These are phyloP conservation scores for Scopulariopsis brevicaulis DNA, from an alignment of 2,329 filamentous ascomycete genomes.

Conservation along the genomic window DNA sequence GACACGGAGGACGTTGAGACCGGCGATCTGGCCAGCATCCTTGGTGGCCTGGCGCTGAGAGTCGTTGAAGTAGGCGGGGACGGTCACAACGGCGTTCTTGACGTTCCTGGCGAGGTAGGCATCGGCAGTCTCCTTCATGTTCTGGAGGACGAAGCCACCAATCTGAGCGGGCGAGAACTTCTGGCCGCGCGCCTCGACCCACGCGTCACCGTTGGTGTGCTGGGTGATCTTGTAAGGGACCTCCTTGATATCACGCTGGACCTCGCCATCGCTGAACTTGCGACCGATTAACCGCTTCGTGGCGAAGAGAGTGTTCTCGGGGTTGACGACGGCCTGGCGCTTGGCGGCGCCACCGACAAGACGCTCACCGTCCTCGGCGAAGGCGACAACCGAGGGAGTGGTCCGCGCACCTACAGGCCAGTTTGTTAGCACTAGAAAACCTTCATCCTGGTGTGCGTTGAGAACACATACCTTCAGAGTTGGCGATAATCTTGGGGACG, in stretches of 20 bases:
- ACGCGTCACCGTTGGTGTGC: slow-evolving; percentile 92
- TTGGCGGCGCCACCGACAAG: slow-evolving; percentile 95
- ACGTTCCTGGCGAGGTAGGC: slow-evolving; percentile 79
- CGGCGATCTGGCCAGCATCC: slow-evolving; percentile 92
- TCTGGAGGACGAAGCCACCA: slow-evolving; percentile 89
- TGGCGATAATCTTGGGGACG: slow-evolving; percentile 90
- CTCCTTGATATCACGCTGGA: slow-evolving; percentile 94
- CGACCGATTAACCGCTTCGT: slow-evolving; percentile 98
- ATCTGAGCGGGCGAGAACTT: slow-evolving; percentile 98
- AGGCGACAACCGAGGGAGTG: slow-evolving; percentile 90
- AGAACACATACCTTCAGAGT: slow-evolving; percentile 62
- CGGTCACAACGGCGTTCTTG: slow-evolving; percentile 95
- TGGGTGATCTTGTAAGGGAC: slow-evolving; percentile 98
- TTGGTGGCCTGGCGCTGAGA: slow-evolving; percentile 96
- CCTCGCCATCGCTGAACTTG: slow-evolving; percentile 89
- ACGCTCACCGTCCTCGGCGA: slow-evolving; percentile 90
- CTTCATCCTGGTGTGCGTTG: background rate
- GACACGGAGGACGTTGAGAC: slow-evolving; percentile 92
- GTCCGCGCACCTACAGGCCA: slow-evolving; percentile 60
- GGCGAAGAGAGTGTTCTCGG: slow-evolving; percentile 95
- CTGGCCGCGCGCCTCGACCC: slow-evolving; percentile 86
- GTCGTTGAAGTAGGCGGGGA: slow-evolving; percentile 98
- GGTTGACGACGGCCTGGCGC: slow-evolving; percentile 96
- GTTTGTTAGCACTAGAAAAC: background rate
- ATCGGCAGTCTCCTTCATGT: slow-evolving; percentile 99